Percentiles rank a stretch among this genome's conserved stretches.
These are phyloP conservation scores for Neurospora sp. DNA, from an alignment of 495 filamentous ascomycete species.

Conservation along the genomic window DNA sequence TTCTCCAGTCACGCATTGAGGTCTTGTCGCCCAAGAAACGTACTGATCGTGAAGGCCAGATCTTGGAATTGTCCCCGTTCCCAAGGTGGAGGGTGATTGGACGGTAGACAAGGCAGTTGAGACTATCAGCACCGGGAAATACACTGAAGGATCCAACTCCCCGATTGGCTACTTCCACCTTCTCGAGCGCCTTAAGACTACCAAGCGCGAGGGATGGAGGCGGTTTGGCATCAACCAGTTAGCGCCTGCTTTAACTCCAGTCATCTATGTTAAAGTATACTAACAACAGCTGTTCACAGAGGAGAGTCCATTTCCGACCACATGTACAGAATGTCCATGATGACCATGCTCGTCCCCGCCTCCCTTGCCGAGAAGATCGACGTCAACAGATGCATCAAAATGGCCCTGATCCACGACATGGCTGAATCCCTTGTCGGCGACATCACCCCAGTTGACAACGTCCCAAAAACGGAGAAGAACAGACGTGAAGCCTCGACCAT, in stretches of 20 bases:
- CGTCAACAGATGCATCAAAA: slow-evolving; percentile 74
- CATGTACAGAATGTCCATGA: slow-evolving; percentile 99
- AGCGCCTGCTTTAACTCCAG: slow-evolving; percentile 2
- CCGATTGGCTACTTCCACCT: slow-evolving; percentile 90
- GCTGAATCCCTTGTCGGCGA: slow-evolving; percentile 90
- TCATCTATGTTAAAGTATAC: neutral
- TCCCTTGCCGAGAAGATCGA: slow-evolving; percentile 60
- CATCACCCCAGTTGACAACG: slow-evolving; percentile 80
- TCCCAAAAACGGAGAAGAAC: slow-evolving; percentile 67
- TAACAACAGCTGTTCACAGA: slow-evolving; percentile 13
- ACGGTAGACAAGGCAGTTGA: slow-evolving; percentile 40
- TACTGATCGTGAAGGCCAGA: slow-evolving; percentile 3
- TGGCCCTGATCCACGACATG: slow-evolving; percentile 97
- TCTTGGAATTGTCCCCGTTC: slow-evolving; percentile 21
- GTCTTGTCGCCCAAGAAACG: neutral
- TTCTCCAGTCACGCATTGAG: neutral
- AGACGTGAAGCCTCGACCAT: slow-evolving; percentile 79
- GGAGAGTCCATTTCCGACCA: slow-evolving; percentile 91
- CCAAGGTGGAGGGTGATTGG: slow-evolving; percentile 33
- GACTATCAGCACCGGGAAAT: slow-evolving; percentile 34
- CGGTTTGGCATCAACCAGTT: slow-evolving; percentile 65
- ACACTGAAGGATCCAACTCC: slow-evolving; percentile 51
- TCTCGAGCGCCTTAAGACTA: slow-evolving; percentile 87
- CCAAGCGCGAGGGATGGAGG: slow-evolving; percentile 90
- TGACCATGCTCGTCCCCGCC: slow-evolving; percentile 85